Conservation (phyloP, 2,329 filamentous ascomycete species). For the Anthostomella pinea region DNA sequence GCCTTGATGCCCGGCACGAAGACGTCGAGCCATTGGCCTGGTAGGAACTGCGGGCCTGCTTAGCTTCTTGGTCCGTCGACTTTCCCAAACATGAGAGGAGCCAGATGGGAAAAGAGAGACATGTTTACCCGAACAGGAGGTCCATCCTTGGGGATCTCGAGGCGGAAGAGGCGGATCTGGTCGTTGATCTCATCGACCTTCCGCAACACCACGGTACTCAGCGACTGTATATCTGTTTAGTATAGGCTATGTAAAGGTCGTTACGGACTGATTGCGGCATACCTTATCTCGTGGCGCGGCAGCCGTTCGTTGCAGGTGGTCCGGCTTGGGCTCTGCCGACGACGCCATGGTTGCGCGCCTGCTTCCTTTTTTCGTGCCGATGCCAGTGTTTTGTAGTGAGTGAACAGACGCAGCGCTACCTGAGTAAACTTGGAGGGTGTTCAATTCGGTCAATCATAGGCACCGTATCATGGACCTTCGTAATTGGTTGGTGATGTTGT, state of each 20-base stretch:
- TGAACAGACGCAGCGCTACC: too few species aligned
- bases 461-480: too few species aligned
- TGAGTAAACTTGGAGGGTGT: too few species aligned
- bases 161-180: conserved; percentile 63
- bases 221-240: conserved; percentile 32
- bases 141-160: conserved; percentile 52
- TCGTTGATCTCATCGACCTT: conserved; percentile 64
- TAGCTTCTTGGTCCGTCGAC: too few species aligned
- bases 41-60: conserved; percentile 69
- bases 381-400: too few species aligned
- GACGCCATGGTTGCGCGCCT: background rate
- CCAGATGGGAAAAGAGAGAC: background rate
- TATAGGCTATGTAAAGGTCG: background rate
- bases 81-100: background rate
- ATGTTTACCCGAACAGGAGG: conserved; percentile 45
- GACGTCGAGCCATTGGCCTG: conserved; percentile 88
- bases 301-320: conserved; percentile 71
- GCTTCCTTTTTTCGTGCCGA: too few species aligned
- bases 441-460: too few species aligned
- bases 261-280: conserved; percentile 7
- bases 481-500: too few species aligned
- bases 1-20: conserved; percentile 66
- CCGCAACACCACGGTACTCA: conserved; percentile 61
- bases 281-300: conserved; percentile 67
- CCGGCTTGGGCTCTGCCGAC: conserved; percentile 26